Base-by-base conservation (phyloP, 495 filamentous ascomycete species). In the Hyaloscypha bicolor region DNA sequence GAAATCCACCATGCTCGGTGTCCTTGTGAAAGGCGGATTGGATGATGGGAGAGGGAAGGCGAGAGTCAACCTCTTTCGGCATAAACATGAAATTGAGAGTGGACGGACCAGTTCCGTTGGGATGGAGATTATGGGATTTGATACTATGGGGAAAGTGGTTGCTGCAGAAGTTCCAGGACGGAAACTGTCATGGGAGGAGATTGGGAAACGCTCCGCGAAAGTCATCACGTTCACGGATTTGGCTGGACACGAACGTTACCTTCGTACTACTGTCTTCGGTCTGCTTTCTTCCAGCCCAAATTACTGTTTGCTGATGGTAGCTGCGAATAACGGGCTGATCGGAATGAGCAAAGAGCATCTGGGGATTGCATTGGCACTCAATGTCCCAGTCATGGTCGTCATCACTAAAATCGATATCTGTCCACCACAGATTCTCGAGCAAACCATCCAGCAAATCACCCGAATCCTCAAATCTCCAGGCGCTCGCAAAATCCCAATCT, bases 391-490 rank as follows among this genome's bases (percentile, higher is more conserved):
- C 70, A 94, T 99, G 90, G 94, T 99, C 31, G 93, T 98, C 65
- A 88, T 99, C 65, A 99, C 95, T 76, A 99, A 99, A 79, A 98
- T 98, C 69, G 95, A 99, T 77, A 99, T 98, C 61, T 99, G 95
- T 73, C 95, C 95, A 21, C 95, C 96, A 0, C 90, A 99, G 66
- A 97, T 99, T 74, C 79, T 99, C 21, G 86, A 97, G 78, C 90
- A 99, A 78, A 99, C 95, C 42, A 88, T 98, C 60, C 89, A 87
- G n/a, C 94, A 97, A 73, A 85, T 99, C 63, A 91, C 86, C 25
- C 90, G 93, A 68, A 97, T 98, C 62, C 81, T 98, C 61, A 98
- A 98, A 79, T 93, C 90, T 48, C 93, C 93, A 9, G 95, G 93
- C 1, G 96, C 95, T 22, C 82, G 91, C 30, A 99, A 99, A 80